These are phyloP conservation scores for Prunus yedoensis DNA, from an alignment of 331 rosid species.

Conservation along the genomic window DNA sequence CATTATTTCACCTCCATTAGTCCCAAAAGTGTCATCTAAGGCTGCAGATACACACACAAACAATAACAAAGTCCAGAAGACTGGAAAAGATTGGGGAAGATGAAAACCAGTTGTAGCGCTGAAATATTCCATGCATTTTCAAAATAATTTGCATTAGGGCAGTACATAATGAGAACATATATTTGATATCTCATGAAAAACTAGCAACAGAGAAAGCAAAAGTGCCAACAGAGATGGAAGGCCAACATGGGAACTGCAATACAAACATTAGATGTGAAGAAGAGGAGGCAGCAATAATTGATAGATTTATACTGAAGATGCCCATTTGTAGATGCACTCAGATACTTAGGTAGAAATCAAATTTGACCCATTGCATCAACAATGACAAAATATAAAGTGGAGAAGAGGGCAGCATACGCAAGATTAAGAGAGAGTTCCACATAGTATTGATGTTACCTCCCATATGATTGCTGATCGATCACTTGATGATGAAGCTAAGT, in stretches of 20 bases:
- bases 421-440: not conserved
- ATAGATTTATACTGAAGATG: not conserved
- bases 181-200: not conserved
- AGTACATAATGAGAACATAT: not conserved
- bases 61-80: no score
- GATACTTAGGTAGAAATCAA: not conserved
- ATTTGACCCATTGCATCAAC: not conserved
- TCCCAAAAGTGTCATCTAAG: not conserved
- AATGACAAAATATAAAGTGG: not conserved
- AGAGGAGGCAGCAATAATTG: constrained; percentile 1
- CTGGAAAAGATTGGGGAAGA: not conserved
- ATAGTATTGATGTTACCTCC: constrained; percentile 65
- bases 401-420: not conserved
- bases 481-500: constrained; percentile 91
- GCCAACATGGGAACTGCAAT: not conserved
- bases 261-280: not conserved
- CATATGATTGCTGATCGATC: constrained; percentile 86
- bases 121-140: not conserved
- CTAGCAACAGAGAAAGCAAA: not conserved
- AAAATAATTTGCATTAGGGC: not conserved
- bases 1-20: not conserved
- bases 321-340: not conserved
- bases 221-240: constrained; percentile 3
- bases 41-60: not conserved
- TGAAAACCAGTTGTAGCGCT: not conserved